A percentile compares a stretch with the other conserved stretches of the same genome.
phyloP scores from a whole-genome alignment of 371 early-diverging fungal species.

The Syncephalis plumigaleata region DNA sequence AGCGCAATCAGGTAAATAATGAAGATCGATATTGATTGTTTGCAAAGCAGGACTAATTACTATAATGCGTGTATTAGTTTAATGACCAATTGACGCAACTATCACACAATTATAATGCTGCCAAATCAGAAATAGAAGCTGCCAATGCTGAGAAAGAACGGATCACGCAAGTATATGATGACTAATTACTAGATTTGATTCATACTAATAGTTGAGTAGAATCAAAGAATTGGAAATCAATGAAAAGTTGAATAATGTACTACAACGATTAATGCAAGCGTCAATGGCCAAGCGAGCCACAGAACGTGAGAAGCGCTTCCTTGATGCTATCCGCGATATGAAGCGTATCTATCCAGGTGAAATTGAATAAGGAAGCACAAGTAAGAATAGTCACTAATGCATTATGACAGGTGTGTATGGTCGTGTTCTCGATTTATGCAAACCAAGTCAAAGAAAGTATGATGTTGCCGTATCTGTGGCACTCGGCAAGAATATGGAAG shows the following conservation, averaged over 20 bases:
- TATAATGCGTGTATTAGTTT: too few relatives aligned
- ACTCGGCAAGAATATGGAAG: slow-evolving; percentile 59
- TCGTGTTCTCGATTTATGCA: slow-evolving; percentile 74
- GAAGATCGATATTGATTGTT: too few relatives aligned
- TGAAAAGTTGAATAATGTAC: slow-evolving; percentile 56
- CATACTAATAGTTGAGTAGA: neutral
- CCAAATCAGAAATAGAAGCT: slow-evolving; percentile 11
- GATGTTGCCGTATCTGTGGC: slow-evolving; percentile 67
- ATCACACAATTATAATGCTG: neutral
- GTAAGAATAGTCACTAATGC: too few relatives aligned
- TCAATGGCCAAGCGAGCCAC: slow-evolving; percentile 64
- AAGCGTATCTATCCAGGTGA: slow-evolving; percentile 61
- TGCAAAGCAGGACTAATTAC: too few relatives aligned
- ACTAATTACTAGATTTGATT: slow-evolving; percentile 2
- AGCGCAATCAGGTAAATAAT: neutral
- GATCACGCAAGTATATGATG: slow-evolving; percentile 10
- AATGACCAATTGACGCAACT: slow-evolving; percentile 8
- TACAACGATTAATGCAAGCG: slow-evolving; percentile 61
- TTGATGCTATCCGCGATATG: slow-evolving; percentile 58
- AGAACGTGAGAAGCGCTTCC: slow-evolving; percentile 53
- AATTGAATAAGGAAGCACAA: too few relatives aligned
- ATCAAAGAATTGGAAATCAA: slow-evolving; percentile 52
- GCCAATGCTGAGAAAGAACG: slow-evolving; percentile 20
- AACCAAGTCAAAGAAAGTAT: slow-evolving; percentile 86
- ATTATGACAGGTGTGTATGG: slow-evolving; percentile 59